Evolutionary conservation across 345 rosid genomes (phyloP).

Genomic region (Clausena lansium): DNA sequence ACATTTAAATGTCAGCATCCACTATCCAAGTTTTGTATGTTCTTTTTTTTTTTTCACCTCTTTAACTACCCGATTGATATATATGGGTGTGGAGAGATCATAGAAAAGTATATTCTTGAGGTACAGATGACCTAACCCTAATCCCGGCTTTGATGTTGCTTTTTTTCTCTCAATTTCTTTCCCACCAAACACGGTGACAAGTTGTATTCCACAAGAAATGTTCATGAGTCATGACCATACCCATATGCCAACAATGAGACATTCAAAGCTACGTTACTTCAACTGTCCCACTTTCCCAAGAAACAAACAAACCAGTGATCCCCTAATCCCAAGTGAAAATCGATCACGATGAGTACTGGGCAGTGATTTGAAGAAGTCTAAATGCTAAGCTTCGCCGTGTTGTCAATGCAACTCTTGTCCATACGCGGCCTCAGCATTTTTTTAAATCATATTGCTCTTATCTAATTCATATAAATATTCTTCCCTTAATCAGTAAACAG

Average conservation of each 20-base stretch:
- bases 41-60: too few relatives aligned
- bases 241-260: neutral
- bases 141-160: neutral
- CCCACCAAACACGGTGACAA: constrained; percentile 10
- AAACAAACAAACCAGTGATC: neutral
- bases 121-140: neutral
- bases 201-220: constrained; percentile 1
- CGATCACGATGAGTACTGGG: neutral
- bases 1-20: too few relatives aligned
- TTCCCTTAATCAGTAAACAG: constrained; percentile 18
- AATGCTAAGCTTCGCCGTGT: neutral
- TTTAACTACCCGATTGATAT: neutral
- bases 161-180: neutral
- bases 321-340: neutral
- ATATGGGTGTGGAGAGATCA: neutral
- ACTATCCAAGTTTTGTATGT: too few relatives aligned
- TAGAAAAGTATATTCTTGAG: neutral
- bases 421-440: constrained; percentile 7
- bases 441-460: neutral
- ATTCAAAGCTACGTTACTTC: constrained; percentile 13
- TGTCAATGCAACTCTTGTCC: neutral
- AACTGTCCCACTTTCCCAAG: constrained; percentile 18
- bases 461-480: constrained; percentile 10
- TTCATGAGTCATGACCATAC: neutral
- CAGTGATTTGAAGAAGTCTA: neutral